Base-by-base conservation (phyloP, 306 rosid genomes). In the Vicia faba region DNA sequence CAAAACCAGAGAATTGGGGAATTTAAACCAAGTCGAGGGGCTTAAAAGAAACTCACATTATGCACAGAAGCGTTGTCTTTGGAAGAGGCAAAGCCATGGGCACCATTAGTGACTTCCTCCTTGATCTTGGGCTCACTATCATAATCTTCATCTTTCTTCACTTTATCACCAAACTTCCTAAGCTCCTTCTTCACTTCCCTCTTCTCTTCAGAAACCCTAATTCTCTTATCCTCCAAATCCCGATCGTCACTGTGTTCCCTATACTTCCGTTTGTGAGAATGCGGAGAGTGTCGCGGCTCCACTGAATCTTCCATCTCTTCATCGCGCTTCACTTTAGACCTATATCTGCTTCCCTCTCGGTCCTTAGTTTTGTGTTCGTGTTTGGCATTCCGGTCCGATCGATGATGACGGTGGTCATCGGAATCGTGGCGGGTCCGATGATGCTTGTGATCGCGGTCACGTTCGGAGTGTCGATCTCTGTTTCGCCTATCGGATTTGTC, bases 251-350 rank as follows among this genome's bases (percentile, higher is more conserved):
- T 81, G 61, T 70, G 79, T 8, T 82, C 95, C 77, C 96, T 87
- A 58, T 83, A 96, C 73, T 92, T 89, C 80, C 98, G 82, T 86
- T 92, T 92, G 23, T 76, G 80, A 60, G 84, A 72, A 60, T 79
- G 78, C 20, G 68, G 53, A 2, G 23, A 20, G 79, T 72, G 83
- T 11, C 80, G 80, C 23, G 65, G 78, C 77, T 86, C 88, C 62
- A 13, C 64, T 28, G 78, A 72, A 19, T 77, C 85, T 57, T 81
- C 87, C 57, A 69, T 65, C 57, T 64, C 85, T 4, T 43, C 70
- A 28, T 64, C 84, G 18, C 61, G 77, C 70, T 75, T 84, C 63
- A 11, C 72, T 74, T 63, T 85, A 8, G 81, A 41, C 84, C 85
- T 72, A 10, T 73, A 72, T n/a, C 59, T 70, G 56, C 85, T 82